Base-by-base conservation (phyloP, 73 alveolate genomes). In the Symbiodinium pilosum region DNA sequence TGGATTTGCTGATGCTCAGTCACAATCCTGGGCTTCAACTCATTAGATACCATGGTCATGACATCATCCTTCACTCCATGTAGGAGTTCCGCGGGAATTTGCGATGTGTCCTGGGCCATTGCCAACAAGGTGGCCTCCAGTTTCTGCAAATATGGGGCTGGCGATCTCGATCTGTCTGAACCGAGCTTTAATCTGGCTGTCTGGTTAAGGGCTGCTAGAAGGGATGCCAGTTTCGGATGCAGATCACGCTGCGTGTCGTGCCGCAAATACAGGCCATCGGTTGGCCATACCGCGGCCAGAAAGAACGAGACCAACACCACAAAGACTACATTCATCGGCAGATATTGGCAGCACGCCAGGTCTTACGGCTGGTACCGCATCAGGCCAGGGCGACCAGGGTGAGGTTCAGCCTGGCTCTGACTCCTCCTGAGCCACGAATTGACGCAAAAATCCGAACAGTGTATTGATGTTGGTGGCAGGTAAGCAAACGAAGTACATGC, bases 301-400 rank as follows among this genome's bases (percentile, higher is more conserved):
- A 88, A 36, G 84, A 32, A 87, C 54, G 59, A 88, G 36, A n/a
- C 86, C 41, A 73, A 43, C 6, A 14, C 77, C 64, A 88, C 95
- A 88, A n/a, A n/a, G 43, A 44, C 94, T 88, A 88, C 95, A 88
- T 88, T 88, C 95, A 88, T 88, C 28, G 86, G 69, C 84, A 30
- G 43, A 41, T 84, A 30, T 24, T 54, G n/a, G n/a, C n/a, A n/a
- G n/a, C n/a, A n/a, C 59, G 59, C 59, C 81, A 64, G 14, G 34
- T 28, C 81, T n/a, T 38, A 64, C 38, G 41, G 81, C 6, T 14
- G 6, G 81, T 30, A 28, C 40, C 39, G 34, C 81, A 64, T 64
- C 6, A 47, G 6, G 59, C 59, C 6, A 47, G 59, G 73, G 34
- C 26, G 73, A 30, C 81, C 81, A 64, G 81, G 81, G 30, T 64